Base-by-base conservation (phyloP, 257 asterid genomes). In the Knoxia roxburghii region DNA sequence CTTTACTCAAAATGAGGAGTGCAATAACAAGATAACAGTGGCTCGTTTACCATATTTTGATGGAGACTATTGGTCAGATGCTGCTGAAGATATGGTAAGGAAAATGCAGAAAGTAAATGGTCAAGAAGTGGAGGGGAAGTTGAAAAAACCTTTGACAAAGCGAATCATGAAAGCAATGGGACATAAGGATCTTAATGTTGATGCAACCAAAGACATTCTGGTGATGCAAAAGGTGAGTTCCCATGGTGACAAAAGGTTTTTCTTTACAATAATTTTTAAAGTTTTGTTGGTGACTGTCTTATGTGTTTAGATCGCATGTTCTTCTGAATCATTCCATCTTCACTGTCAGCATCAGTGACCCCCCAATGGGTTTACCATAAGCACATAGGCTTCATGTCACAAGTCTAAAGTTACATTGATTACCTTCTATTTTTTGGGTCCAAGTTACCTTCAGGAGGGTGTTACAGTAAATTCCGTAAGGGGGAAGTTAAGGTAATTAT, bases 21-120 rank as follows among this genome's bases (percentile, higher is more conserved):
- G 74, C 73, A 77, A 78, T 73, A 67, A 65, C 79, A 85, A 83
- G 80, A 72, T 85, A 72, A 84, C 89, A 64, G 88, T 86, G 33
- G 86, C 94, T 60, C 86, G 83, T 23, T 80, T 90, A 65, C 97
- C 97, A 66, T 84, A 86, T 68, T 85, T 90, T 61, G 91, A 84
- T 51, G 95, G 94, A 70, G 88, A 66, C 66, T 90, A 70, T 72
- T 90, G 95, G 94, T 81, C 89, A 27, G 71, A 78, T 67, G 85
- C 85, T 48, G 83, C 88, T 67, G 91, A 80, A 65, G 83, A 79
- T 43, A 73, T 72, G 61, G 52, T 75, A 61, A 74, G 62, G 69
- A 66, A 63, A 60, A 72, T 83, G 27, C 82, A 75, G 39, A 73
- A 77, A 41, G 83, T 76, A 65, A 71, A 53, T 54, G 80, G 69